These are phyloP conservation scores for Pyrus betulifolia DNA, from an alignment of 306 rosid genomes.

Conservation along the genomic window DNA sequence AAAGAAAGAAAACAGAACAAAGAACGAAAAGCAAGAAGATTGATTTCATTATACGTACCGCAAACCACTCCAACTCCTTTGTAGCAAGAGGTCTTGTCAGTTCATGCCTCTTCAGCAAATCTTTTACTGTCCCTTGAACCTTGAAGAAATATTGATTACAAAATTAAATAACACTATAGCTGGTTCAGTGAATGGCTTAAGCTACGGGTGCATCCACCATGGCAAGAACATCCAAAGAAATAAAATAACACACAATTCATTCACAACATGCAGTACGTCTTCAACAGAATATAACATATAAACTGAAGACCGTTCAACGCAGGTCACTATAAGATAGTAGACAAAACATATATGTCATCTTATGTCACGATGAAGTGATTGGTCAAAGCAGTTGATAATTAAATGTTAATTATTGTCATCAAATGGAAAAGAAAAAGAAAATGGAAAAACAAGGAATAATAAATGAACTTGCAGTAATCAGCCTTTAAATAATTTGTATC, in stretches of 20 bases:
- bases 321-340: background rate
- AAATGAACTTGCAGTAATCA: background rate
- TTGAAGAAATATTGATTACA: conserved; percentile 21
- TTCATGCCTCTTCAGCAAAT: conserved; percentile 63
- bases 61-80: conserved; percentile 94
- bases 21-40: background rate
- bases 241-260: background rate
- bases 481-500: background rate
- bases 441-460: too few relatives aligned
- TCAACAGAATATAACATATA: background rate
- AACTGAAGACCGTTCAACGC: background rate
- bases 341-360: background rate
- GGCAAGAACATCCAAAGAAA: background rate
- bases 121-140: conserved; percentile 73
- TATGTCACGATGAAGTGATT: background rate
- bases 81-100: conserved; percentile 77
- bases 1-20: background rate
- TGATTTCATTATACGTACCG: conserved; percentile 40
- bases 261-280: background rate
- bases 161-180: conserved; percentile 3
- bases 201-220: background rate
- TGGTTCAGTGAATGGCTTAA: background rate
- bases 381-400: background rate
- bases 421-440: background rate
- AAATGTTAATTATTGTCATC: background rate